A percentile compares a stretch with the other conserved stretches of the same genome.
These are phyloP conservation scores for Aspergillus felis DNA, from an alignment of 2,329 filamentous ascomycete genomes.

Conservation along the genomic window DNA sequence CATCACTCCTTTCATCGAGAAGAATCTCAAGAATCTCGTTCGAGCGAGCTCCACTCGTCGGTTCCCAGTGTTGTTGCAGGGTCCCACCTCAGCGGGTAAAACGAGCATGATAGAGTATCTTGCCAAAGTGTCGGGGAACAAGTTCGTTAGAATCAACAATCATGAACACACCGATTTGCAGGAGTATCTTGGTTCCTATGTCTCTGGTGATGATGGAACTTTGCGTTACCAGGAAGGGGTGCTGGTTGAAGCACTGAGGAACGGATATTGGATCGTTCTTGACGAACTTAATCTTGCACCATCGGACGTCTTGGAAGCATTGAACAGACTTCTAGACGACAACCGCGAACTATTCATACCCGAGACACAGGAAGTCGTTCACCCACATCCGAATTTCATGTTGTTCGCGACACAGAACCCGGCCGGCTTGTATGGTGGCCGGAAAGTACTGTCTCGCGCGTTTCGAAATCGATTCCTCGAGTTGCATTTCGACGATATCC, in stretches of 20 bases:
- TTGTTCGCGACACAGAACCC: slow-evolving; percentile 98
- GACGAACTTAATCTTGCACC: slow-evolving; percentile 96
- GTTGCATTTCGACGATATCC: slow-evolving; percentile 96
- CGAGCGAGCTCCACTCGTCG: slow-evolving; percentile 85
- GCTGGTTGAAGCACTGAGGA: slow-evolving; percentile 83
- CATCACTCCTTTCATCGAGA: slow-evolving; percentile 89
- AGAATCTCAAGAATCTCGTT: slow-evolving; percentile 91
- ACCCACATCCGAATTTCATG: slow-evolving; percentile 92
- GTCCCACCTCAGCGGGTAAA: slow-evolving; percentile 94
- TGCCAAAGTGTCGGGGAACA: slow-evolving; percentile 93
- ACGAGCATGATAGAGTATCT: slow-evolving; percentile 99
- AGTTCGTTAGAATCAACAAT: slow-evolving; percentile 98
- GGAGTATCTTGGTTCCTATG: slow-evolving; percentile 93
- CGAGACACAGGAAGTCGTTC: slow-evolving; percentile 91
- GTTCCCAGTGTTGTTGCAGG: slow-evolving; percentile 93
- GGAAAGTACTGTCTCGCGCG: slow-evolving; percentile 87
- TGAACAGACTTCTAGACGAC: slow-evolving; percentile 93
- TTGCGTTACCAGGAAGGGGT: slow-evolving; percentile 90
- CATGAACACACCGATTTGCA: slow-evolving; percentile 98
- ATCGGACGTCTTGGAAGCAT: slow-evolving; percentile 90
- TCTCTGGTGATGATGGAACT: slow-evolving; percentile 79
- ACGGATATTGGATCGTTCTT: slow-evolving; percentile 96
- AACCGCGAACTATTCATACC: slow-evolving; percentile 94
- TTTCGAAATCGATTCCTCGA: slow-evolving; percentile 97
- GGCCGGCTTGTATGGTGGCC: slow-evolving; percentile 87